Percentiles rank a stretch among this genome's conserved stretches.
Conservation (phyloP, 495 filamentous ascomycete species). For the Massariosphaeria phaeospora region DNA sequence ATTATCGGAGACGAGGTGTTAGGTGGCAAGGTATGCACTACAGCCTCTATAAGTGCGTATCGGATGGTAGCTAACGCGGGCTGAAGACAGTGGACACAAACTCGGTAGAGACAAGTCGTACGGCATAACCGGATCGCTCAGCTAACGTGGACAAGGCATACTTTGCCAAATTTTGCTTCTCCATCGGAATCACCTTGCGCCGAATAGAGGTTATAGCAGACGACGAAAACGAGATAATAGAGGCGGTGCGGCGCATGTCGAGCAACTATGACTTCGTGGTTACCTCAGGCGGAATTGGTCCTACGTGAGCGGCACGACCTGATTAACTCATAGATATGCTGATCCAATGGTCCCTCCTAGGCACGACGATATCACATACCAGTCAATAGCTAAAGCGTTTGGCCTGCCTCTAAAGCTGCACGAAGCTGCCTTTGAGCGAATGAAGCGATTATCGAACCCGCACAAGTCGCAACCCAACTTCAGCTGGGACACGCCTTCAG, state of each 20-base stretch:
- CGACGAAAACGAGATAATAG: slow-evolving; percentile 83
- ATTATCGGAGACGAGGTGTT: slow-evolving; percentile 97
- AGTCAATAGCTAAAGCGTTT: slow-evolving; percentile 89
- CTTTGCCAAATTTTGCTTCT: slow-evolving; percentile 91
- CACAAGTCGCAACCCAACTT: slow-evolving; percentile 70
- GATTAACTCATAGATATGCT: slow-evolving; percentile 6
- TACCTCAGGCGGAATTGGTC: slow-evolving; percentile 89
- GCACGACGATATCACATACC: slow-evolving; percentile 97
- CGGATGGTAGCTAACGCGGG: slow-evolving; percentile 6
- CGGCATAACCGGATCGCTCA: slow-evolving; percentile 35
- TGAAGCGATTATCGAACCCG: slow-evolving; percentile 73
- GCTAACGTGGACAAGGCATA: slow-evolving; percentile 46
- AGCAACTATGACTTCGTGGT: slow-evolving; percentile 87
- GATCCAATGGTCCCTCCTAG: slow-evolving; percentile 40
- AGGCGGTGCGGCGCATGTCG: slow-evolving; percentile 81
- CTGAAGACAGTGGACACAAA: slow-evolving; percentile 80
- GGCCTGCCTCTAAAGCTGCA: slow-evolving; percentile 69
- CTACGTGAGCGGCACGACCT: slow-evolving; percentile 57
- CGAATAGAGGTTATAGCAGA: slow-evolving; percentile 89
- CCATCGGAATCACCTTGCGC: slow-evolving; percentile 80
- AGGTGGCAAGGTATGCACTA: slow-evolving; percentile 73
- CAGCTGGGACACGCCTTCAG: slow-evolving; percentile 77
- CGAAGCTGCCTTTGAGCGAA: slow-evolving; percentile 65
- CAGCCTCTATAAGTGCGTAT: too few species aligned
- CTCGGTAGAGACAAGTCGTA: slow-evolving; percentile 47